Conservation (phyloP, 371 early-diverging fungal species). For the Syncephalastrum sp. region DNA sequence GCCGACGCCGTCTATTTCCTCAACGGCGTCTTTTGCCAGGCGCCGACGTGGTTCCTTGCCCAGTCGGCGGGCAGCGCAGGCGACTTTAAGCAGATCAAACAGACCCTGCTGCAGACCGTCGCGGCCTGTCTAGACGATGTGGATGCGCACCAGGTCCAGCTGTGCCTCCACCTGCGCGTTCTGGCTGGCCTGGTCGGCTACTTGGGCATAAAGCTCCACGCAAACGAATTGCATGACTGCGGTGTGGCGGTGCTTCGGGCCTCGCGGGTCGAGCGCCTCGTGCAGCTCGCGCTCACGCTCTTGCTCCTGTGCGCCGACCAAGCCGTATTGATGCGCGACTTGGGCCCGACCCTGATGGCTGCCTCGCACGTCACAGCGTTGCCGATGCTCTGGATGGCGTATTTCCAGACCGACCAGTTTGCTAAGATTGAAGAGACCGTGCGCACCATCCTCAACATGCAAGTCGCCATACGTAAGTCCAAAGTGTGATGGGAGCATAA, state of each 20-base stretch:
- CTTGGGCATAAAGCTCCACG: constrained; percentile 38
- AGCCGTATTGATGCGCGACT: constrained; percentile 7
- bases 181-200: constrained; percentile 38
- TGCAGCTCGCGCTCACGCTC: constrained; percentile 14
- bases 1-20: constrained; percentile 40
- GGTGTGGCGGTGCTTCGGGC: constrained; percentile 19
- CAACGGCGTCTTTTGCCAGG: constrained; percentile 31
- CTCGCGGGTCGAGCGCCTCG: constrained; percentile 11
- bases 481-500: background rate
- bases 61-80: constrained; percentile 33
- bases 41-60: constrained; percentile 41
- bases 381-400: constrained; percentile 35
- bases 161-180: constrained; percentile 34
- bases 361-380: constrained; percentile 35
- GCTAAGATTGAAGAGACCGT: constrained; percentile 34
- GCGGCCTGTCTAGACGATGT: constrained; percentile 6
- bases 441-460: constrained; percentile 40
- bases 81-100: constrained; percentile 34
- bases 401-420: constrained; percentile 43
- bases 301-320: constrained; percentile 16
- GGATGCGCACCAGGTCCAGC: constrained; percentile 14
- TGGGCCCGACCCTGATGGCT: too few relatives aligned
- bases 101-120: constrained; percentile 25
- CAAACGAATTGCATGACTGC: constrained; percentile 24
- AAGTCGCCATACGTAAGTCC: constrained; percentile 45